phyloP scores from a whole-genome alignment of 139 green algal genomes.

The Parachlorella kessleri region DNA sequence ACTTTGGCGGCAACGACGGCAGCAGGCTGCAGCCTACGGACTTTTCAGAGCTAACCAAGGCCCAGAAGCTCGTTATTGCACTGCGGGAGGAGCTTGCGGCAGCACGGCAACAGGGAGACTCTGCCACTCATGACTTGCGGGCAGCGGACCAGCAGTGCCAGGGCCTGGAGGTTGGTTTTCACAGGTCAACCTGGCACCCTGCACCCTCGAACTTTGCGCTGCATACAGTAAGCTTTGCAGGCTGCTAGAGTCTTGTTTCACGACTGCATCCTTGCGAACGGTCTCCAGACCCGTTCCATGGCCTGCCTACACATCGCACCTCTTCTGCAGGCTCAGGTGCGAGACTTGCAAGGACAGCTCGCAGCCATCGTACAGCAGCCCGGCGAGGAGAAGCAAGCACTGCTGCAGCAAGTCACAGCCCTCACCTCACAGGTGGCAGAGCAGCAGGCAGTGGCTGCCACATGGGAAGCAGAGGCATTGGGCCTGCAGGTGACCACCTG shows the following conservation, averaged over 20 bases:
- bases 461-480: no score
- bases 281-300: not conserved
- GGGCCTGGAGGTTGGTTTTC: conserved; percentile 1
- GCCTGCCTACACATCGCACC: not conserved
- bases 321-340: conserved; percentile 3
- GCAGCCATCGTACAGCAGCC: no score
- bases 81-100: conserved; percentile 28
- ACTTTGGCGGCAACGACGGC: not conserved
- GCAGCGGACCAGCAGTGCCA: not conserved
- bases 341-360: no score
- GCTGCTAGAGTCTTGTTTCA: not conserved
- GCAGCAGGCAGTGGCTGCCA: no score
- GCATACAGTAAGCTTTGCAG: not conserved
- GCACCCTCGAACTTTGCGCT: not conserved
- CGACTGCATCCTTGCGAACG: not conserved
- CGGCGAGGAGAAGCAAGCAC: no score
- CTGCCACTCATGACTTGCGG: not conserved
- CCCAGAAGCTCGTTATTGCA: conserved; percentile 2
- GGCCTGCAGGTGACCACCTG: no score
- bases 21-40: not conserved
- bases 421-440: no score
- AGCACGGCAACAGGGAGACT: conserved; percentile 17
- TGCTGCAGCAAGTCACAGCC: no score
- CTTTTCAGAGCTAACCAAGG: not conserved
- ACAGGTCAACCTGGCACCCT: not conserved